Base-by-base conservation (phyloP, 176 grass and related monocot species). In the Paspalum notatum region DNA sequence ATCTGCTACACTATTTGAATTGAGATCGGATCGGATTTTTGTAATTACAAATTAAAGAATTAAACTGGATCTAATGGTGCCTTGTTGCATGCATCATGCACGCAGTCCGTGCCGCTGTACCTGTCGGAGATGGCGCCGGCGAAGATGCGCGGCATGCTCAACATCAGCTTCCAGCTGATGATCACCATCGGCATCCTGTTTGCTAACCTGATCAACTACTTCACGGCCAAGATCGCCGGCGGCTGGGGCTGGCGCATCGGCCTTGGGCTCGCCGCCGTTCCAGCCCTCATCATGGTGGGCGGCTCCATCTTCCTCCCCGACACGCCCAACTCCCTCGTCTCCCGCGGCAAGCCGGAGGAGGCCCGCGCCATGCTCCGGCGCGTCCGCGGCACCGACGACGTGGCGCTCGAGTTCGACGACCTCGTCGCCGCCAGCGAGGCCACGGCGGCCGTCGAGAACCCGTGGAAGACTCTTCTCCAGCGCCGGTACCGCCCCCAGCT, bases 121-220 rank as follows among this genome's bases (percentile, higher is more conserved):
- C 70, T 86, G 62, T 81, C 85, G 5, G 78, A 86, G 85, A 86
- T 86, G 85, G 85, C 85, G 20, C 85, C 85, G 62, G 78, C 85
- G 4, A 86, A 22, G 77, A 46, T 86, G 85, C 70, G 78, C 2
- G 85, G 85, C 41, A 86, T 86, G 84, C 84, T 86, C 4, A 86
- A 81, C 84, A 80, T 86, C 84, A 60, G 51, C 77, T 86, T 86
- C 85, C 78, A 76, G 84, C 84, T 81, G 1, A 86, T 86, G 85
- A 86, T 81, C 85, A 86, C 85, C 13, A 24, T 86, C 52, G 85
- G 85, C 62, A 81, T 86, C 85, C 78, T 81, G 6, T 15, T 11
- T 10, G 77, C 84, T 9, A 86, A 86, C 77, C 51, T 86, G 13
- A 75, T 86, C 77, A 86, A 86, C 77, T 86, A 86, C 77, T 42